These are phyloP conservation scores for Candida sojae DNA, from an alignment of 1,139 yeast genomes.

Conservation along the genomic window DNA sequence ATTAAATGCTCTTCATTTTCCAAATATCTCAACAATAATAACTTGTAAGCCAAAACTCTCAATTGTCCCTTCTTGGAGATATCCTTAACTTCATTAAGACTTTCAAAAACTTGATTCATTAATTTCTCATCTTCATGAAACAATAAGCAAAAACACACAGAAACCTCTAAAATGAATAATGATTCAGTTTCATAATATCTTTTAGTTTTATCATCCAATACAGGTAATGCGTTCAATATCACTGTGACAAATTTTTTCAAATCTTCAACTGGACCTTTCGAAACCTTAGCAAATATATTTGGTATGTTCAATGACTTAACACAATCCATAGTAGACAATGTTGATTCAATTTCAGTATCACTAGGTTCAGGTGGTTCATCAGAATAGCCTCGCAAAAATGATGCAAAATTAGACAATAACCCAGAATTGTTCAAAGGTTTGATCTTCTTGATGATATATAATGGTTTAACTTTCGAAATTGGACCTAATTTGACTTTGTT, in stretches of 20 bases:
- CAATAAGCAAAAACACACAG: conserved; percentile 51
- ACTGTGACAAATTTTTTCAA: conserved; percentile 22
- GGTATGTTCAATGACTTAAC: conserved; percentile 65
- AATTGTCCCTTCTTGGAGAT: conserved; percentile 32
- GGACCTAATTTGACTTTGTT: conserved; percentile 49
- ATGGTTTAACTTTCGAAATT: conserved; percentile 66
- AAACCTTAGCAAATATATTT: conserved; percentile 47
- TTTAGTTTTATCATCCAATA: conserved; percentile 35
- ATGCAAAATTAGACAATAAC: conserved; percentile 83
- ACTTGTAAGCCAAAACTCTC: conserved; percentile 41
- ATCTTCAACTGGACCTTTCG: conserved; percentile 29
- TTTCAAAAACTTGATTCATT: conserved; percentile 24
- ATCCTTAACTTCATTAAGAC: conserved; percentile 18
- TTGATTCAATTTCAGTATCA: conserved; percentile 86
- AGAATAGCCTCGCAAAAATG: conserved; percentile 82
- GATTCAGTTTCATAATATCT: conserved; percentile 56
- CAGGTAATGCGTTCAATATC: conserved; percentile 33
- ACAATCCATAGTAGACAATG: conserved; percentile 82
- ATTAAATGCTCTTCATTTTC: conserved; percentile 19
- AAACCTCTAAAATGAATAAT: conserved; percentile 56
- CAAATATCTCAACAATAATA: conserved; percentile 40
- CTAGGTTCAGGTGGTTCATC: conserved; percentile 87
- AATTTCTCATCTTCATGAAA: conserved; percentile 37
- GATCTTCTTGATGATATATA: conserved; percentile 60
- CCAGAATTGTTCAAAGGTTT: conserved; percentile 70